Conservation (phyloP, 805 yeast species). For the Myxozyma mucilagina region DNA sequence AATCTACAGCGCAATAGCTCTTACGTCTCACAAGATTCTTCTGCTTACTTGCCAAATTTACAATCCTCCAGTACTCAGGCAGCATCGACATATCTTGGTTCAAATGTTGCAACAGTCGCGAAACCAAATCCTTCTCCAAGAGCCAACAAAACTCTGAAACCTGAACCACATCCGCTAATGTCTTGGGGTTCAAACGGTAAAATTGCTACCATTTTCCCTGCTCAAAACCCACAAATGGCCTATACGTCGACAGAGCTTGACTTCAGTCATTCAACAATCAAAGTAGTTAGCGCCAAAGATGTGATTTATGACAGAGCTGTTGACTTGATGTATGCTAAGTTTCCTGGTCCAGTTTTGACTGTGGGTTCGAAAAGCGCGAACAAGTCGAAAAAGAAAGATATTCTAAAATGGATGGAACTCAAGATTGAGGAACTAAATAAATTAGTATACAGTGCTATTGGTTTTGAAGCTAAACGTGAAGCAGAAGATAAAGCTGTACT, state of each 20-base stretch:
- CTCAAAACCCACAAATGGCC: slow-evolving; percentile 26
- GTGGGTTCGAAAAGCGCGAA: slow-evolving; percentile 40
- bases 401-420: slow-evolving; percentile 66
- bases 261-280: slow-evolving; percentile 39
- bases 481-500: slow-evolving; percentile 38
- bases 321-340: slow-evolving; percentile 42
- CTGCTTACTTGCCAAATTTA: neutral
- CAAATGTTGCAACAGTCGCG: neutral
- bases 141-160: neutral
- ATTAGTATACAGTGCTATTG: slow-evolving; percentile 31
- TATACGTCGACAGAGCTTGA: slow-evolving; percentile 41
- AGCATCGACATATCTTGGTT: neutral
- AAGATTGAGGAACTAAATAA: slow-evolving; percentile 36
- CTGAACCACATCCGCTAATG: slow-evolving; percentile 55
- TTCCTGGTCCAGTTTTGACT: slow-evolving; percentile 68
- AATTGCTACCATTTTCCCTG: slow-evolving; percentile 50
- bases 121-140: neutral
- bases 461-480: slow-evolving; percentile 33
- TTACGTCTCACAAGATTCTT: neutral
- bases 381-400: slow-evolving; percentile 63
- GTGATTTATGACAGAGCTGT: slow-evolving; percentile 33
- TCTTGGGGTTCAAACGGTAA: slow-evolving; percentile 57
- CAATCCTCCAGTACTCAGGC: neutral
- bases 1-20: neutral
- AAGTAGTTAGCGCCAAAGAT: slow-evolving; percentile 37